Conservation (phyloP, 345 rosid genomes). For the Pugionium dolabratum region DNA sequence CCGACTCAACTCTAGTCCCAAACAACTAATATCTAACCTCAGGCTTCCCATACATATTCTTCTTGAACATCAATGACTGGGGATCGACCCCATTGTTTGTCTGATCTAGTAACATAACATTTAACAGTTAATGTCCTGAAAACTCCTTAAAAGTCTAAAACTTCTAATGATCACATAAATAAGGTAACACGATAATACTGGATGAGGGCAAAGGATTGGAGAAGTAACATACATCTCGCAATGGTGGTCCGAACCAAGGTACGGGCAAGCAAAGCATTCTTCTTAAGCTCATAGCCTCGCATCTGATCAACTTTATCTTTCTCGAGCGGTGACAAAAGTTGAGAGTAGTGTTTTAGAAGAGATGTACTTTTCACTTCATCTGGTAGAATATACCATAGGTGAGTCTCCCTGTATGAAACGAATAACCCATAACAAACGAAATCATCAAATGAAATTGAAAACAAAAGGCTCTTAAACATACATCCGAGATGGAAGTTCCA, state of each 20-base stretch:
- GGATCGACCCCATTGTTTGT: slow-evolving; percentile 54
- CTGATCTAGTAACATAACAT: slow-evolving; percentile 54
- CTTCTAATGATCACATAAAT: too few species aligned
- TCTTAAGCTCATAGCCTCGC: slow-evolving; percentile 65
- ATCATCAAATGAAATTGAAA: too few species aligned
- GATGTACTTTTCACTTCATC: slow-evolving; percentile 64
- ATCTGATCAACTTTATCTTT: slow-evolving; percentile 53
- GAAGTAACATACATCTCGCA: slow-evolving; percentile 69
- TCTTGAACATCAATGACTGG: slow-evolving; percentile 64
- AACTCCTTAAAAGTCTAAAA: neutral
- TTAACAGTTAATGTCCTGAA: slow-evolving; percentile 22
- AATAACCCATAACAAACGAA: neutral
- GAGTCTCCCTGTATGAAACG: slow-evolving; percentile 65
- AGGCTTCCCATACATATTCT: slow-evolving; percentile 86
- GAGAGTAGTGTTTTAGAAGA: slow-evolving; percentile 60
- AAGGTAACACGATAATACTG: neutral
- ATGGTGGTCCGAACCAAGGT: slow-evolving; percentile 84
- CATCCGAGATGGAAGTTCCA: slow-evolving; percentile 66
- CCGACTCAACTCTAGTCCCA: slow-evolving; percentile 9
- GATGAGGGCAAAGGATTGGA: neutral
- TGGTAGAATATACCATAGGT: slow-evolving; percentile 79
- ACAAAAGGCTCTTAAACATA: neutral
- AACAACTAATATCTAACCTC: slow-evolving; percentile 57
- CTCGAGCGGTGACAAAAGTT: slow-evolving; percentile 74
- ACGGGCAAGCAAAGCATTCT: slow-evolving; percentile 79